Percentiles rank a stretch among this genome's conserved stretches.
Evolutionary conservation across 2,329 filamentous ascomycete genomes (phyloP).

Genomic region (Trichophyton simii): DNA sequence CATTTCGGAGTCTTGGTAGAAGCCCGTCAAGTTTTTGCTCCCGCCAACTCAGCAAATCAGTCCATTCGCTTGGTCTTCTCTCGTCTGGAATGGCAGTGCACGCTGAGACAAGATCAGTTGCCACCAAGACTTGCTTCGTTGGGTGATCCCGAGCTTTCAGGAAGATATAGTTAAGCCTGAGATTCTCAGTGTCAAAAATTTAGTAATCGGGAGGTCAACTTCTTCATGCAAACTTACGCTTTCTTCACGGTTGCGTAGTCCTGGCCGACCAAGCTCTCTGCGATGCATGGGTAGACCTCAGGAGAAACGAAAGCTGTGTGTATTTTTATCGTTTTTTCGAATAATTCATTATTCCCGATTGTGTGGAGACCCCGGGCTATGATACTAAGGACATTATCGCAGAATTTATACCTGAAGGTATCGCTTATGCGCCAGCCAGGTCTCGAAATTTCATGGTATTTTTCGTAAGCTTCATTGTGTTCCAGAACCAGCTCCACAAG

Average conservation of each 20-base stretch:
- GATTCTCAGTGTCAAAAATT: not conserved
- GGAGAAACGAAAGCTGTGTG: not conserved
- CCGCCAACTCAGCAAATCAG: not conserved
- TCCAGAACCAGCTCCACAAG: not conserved
- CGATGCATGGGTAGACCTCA: not conserved
- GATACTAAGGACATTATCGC: conserved; percentile 1
- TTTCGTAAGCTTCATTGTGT: not conserved
- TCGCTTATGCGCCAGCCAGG: not conserved
- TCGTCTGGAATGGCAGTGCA: not conserved
- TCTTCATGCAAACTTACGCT: not conserved
- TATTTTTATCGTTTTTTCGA: not conserved
- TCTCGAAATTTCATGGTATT: not conserved
- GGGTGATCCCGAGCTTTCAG: not conserved
- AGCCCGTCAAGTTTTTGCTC: not conserved
- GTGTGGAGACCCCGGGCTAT: not conserved
- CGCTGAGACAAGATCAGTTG: not conserved
- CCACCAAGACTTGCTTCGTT: not conserved
- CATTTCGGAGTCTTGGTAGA: not conserved
- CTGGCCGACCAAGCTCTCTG: not conserved
- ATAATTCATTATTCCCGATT: not conserved
- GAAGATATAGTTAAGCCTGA: not conserved
- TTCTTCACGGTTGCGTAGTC: not conserved
- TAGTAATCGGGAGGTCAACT: not conserved
- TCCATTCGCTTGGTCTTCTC: not conserved
- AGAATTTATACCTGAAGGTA: not conserved